These are phyloP conservation scores for Malbranchea zuffiana DNA, from an alignment of 2,329 filamentous ascomycete genomes.

Conservation along the genomic window DNA sequence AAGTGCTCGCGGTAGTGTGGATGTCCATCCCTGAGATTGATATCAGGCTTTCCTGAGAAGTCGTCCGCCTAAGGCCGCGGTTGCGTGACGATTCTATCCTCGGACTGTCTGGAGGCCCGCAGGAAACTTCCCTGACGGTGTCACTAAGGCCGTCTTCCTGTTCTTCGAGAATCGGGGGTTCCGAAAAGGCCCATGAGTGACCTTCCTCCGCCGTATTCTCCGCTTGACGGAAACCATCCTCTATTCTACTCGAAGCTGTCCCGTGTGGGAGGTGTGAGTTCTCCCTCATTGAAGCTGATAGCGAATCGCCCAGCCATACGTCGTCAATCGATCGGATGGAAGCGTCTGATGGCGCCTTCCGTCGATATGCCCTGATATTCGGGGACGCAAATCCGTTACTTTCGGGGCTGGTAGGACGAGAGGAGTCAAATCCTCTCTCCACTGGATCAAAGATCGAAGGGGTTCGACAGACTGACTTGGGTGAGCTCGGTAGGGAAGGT, in stretches of 20 bases:
- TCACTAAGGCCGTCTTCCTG: no score
- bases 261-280: background rate
- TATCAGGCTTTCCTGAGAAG: slow-evolving; percentile 81
- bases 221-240: background rate
- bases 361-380: slow-evolving; percentile 50
- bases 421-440: slow-evolving; percentile 53
- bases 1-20: slow-evolving; percentile 70
- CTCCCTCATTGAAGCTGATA: background rate
- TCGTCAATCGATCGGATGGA: slow-evolving; percentile 35
- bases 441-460: slow-evolving; percentile 69
- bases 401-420: slow-evolving; percentile 69
- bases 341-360: slow-evolving; percentile 47
- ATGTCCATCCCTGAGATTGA: slow-evolving; percentile 84
- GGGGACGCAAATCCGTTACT: slow-evolving; percentile 57
- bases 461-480: slow-evolving; percentile 59
- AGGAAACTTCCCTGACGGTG: background rate
- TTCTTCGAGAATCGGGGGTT: slow-evolving; percentile 32
- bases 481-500: slow-evolving; percentile 72
- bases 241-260: background rate
- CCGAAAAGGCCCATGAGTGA: slow-evolving; percentile 12
- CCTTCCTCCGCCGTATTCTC: background rate
- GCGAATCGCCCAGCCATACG: slow-evolving; percentile 1
- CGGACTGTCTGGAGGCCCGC: background rate
- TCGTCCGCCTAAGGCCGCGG: slow-evolving; percentile 20
- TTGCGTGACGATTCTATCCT: slow-evolving; percentile 5